Evolutionary conservation across 768 basidiomycete genomes (phyloP).

Genomic region (Amanita brunnescens): DNA sequence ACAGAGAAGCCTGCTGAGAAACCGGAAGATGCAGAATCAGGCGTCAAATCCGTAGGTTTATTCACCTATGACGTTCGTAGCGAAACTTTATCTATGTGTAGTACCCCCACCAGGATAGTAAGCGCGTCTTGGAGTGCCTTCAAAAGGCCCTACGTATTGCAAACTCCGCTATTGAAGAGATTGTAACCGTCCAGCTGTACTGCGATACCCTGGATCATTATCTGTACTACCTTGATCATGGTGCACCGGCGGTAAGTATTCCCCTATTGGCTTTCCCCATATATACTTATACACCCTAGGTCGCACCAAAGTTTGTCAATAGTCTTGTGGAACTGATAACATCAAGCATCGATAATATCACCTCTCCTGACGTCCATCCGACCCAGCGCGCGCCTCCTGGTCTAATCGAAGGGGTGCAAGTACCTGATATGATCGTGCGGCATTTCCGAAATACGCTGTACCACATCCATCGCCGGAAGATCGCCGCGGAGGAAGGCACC

Average conservation of each 20-base stretch:
- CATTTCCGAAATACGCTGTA: conserved; percentile 89
- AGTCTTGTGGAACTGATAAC: conserved; percentile 94
- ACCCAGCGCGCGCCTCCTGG: conserved; percentile 83
- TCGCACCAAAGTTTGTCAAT: conserved; percentile 94
- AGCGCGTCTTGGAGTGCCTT: conserved; percentile 93
- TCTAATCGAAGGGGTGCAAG: conserved; percentile 85
- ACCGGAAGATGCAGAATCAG: conserved; percentile 34
- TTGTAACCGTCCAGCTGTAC: conserved; percentile 93
- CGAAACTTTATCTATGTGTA: conserved; percentile 17
- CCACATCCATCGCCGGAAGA: conserved; percentile 77
- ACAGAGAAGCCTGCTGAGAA: conserved; percentile 29
- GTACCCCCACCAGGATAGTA: conserved; percentile 91
- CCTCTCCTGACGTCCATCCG: conserved; percentile 81
- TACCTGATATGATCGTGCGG: conserved; percentile 86
- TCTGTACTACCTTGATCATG: conserved; percentile 91
- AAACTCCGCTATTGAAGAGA: conserved; percentile 93
- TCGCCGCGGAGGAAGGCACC: conserved; percentile 30
- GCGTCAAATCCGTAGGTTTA: conserved; percentile 46
- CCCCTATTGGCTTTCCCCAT: neutral
- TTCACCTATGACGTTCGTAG: neutral
- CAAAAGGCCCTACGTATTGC: conserved; percentile 96
- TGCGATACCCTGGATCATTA: conserved; percentile 96
- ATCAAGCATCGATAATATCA: conserved; percentile 86
- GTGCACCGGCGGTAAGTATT: conserved; percentile 75
- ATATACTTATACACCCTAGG: conserved; percentile 30